phyloP scores from a whole-genome alignment of 2,329 filamentous ascomycete genomes.

The Nothophoma quercina region DNA sequence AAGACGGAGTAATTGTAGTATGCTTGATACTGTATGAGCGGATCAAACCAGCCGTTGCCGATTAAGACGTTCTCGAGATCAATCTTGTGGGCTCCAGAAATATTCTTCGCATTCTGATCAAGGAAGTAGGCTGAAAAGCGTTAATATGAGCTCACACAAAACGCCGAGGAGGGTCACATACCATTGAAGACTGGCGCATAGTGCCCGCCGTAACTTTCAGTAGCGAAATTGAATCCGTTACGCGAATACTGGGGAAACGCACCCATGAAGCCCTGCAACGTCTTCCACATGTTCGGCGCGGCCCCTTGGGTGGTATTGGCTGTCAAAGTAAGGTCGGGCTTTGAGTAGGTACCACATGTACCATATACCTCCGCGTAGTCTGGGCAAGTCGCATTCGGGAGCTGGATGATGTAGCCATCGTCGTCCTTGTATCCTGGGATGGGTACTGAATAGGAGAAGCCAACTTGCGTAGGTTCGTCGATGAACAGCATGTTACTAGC shows the following conservation, averaged over 20 bases:
- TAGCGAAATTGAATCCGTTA: slow-evolving; percentile 62
- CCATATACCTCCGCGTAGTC: slow-evolving; percentile 55
- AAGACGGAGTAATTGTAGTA: slow-evolving; percentile 66
- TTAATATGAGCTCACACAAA: neutral
- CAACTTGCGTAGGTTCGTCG: slow-evolving; percentile 69
- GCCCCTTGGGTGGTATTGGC: slow-evolving; percentile 62
- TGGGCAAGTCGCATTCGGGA: slow-evolving; percentile 59
- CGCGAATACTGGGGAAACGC: slow-evolving; percentile 60
- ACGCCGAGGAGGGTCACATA: slow-evolving; percentile 20
- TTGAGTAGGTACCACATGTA: slow-evolving; percentile 65
- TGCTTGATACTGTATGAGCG: slow-evolving; percentile 63
- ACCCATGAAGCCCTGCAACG: slow-evolving; percentile 69
- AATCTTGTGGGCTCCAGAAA: slow-evolving; percentile 57
- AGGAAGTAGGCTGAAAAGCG: slow-evolving; percentile 52
- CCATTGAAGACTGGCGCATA: slow-evolving; percentile 64
- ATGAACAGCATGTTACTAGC: slow-evolving; percentile 74
- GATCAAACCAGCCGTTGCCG: slow-evolving; percentile 67
- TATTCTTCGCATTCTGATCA: slow-evolving; percentile 54
- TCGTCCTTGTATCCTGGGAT: slow-evolving; percentile 52
- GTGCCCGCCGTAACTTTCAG: slow-evolving; percentile 66
- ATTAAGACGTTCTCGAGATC: slow-evolving; percentile 61
- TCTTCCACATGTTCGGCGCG: slow-evolving; percentile 68
- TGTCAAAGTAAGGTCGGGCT: slow-evolving; percentile 59
- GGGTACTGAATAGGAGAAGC: slow-evolving; percentile 63
- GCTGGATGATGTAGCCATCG: slow-evolving; percentile 49